Percentiles rank a stretch among this genome's conserved stretches.
Evolutionary conservation across 2,329 filamentous ascomycete genomes (phyloP).

Genomic region (Samsoniella hepiali): DNA sequence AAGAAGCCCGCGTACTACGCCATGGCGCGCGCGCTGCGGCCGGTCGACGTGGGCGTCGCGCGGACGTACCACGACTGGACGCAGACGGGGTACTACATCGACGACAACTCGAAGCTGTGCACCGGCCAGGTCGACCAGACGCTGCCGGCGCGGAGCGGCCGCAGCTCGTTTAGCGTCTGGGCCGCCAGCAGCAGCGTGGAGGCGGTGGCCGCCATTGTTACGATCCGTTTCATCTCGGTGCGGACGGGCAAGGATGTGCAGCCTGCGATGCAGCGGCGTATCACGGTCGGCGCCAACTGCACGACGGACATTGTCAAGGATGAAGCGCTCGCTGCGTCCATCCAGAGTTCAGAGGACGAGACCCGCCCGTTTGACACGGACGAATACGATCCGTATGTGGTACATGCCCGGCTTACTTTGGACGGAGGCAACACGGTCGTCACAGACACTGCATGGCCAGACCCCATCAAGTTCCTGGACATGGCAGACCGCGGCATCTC

Average conservation of each 20-base stretch:
- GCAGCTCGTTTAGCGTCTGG: constrained; percentile 43
- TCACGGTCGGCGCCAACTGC: constrained; percentile 34
- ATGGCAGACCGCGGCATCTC: constrained; percentile 40
- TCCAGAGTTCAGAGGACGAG: constrained; percentile 15
- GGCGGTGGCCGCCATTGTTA: constrained; percentile 27
- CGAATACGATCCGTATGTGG: constrained; percentile 44
- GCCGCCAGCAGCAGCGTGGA: constrained; percentile 34
- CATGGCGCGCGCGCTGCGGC: constrained; percentile 56
- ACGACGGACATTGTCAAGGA: constrained; percentile 36
- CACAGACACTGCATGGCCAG: constrained; percentile 55
- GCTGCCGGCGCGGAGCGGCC: constrained; percentile 31
- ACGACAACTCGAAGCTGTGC: constrained; percentile 22
- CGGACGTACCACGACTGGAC: constrained; percentile 43
- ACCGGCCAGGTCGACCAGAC: constrained; percentile 42
- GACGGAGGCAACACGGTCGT: constrained; percentile 39
- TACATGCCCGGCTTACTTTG: constrained; percentile 42
- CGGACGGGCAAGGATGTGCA: constrained; percentile 36
- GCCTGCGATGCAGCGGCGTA: constrained; percentile 23
- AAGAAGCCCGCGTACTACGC: constrained; percentile 58
- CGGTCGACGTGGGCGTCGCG: constrained; percentile 56
- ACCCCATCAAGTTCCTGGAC: constrained; percentile 59
- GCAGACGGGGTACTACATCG: constrained; percentile 21
- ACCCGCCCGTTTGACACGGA: constrained; percentile 31
- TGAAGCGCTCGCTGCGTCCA: constrained; percentile 20
- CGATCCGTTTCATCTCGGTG: constrained; percentile 41